These are phyloP conservation scores for Macrocystidia cucumis DNA, from an alignment of 1,284 basidiomycete genomes.

Conservation along the genomic window DNA sequence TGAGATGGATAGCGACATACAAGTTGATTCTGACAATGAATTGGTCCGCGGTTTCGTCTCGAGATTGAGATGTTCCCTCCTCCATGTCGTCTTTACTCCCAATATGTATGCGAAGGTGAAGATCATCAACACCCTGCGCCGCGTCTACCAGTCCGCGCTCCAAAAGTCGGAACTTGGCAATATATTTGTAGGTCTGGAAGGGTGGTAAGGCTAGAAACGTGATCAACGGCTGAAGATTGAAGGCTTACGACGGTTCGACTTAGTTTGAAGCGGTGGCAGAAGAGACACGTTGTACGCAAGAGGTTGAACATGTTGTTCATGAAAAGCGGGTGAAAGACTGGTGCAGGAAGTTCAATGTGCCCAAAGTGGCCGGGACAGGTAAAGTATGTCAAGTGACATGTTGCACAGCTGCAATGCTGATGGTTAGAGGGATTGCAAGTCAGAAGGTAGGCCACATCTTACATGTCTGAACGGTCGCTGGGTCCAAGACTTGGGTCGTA, in stretches of 20 bases:
- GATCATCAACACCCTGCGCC: conserved; percentile 69
- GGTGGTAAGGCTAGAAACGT: conserved; percentile 6
- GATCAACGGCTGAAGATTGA: conserved; percentile 4
- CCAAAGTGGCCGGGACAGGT: conserved; percentile 98
- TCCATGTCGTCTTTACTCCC: conserved; percentile 15
- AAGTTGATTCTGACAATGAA: conserved; percentile 67
- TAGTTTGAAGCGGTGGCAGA: conserved; percentile 92
- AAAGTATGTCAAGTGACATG: conserved; percentile 89
- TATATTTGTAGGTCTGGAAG: conserved; percentile 69
- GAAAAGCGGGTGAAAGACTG: conserved; percentile 96
- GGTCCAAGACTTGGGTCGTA: conserved; percentile 97
- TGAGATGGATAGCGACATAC: conserved; percentile 64
- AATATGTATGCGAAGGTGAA: conserved; percentile 29
- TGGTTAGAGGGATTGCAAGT: not conserved
- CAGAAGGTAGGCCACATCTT: conserved; percentile 24
- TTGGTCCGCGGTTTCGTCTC: conserved; percentile 50
- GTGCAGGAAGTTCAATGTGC: conserved; percentile 95
- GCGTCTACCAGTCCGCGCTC: conserved; percentile 87
- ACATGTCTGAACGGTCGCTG: conserved; percentile 84
- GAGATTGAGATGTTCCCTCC: conserved; percentile 20
- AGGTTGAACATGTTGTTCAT: conserved; percentile 90
- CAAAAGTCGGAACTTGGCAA: conserved; percentile 84
- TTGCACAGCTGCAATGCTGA: conserved; percentile 66
- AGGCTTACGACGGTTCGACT: conserved; percentile 57
- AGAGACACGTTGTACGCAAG: conserved; percentile 88